Evolutionary conservation across 495 filamentous ascomycete genomes (phyloP), one percentile per base, ranked within the genome.

Genomic region (Glarea lozoyensis): DNA sequence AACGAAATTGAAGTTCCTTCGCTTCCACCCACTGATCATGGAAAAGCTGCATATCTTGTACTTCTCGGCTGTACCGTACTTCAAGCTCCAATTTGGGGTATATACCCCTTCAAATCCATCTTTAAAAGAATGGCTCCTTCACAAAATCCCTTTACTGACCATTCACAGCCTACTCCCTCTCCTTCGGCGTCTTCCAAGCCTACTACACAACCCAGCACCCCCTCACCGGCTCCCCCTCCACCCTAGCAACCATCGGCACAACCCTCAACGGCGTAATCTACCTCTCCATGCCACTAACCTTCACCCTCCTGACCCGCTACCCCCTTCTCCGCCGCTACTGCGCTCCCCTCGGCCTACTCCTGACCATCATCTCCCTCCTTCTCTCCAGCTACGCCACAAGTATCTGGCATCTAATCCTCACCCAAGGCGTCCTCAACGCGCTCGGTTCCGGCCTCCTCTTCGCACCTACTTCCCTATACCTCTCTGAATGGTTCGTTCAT

Each of bases 41-140:
- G 76, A 11, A 67, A 63, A 42, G 52, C 65, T 24, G 77, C 79
- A 4, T 82, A 73, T 66, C 57, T 79, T 0, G 73, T 76, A 38
- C 64, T 84, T 10, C 56, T 66, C 2, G 69, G 67, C 2, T 68
- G 69, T 38, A 76, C 81, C 46, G 54, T 75, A 17, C 60, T 79
- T 13, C 74, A 83, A 46, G 69, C 65, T 22, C 58, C 78, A 6
- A 63, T 78, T 30, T 82, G 77, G 79, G 76, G 73, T 75, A 50
- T 50, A 57, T 49, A 13, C 15, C 16, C n/a, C 17, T n/a, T 37
- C 21, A 20, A 48, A n/a, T 24, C 39, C 3, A 21, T 17, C 15
- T 24, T 29, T 15, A 31, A 42, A 18, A 7, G 36, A n/a, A 21
- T 16, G 39, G 19, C 46, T 9, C 31, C 24, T 38, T 23, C 16